Evolutionary conservation across 768 basidiomycete genomes (phyloP).

Genomic region (Antrodiella citrinella): DNA sequence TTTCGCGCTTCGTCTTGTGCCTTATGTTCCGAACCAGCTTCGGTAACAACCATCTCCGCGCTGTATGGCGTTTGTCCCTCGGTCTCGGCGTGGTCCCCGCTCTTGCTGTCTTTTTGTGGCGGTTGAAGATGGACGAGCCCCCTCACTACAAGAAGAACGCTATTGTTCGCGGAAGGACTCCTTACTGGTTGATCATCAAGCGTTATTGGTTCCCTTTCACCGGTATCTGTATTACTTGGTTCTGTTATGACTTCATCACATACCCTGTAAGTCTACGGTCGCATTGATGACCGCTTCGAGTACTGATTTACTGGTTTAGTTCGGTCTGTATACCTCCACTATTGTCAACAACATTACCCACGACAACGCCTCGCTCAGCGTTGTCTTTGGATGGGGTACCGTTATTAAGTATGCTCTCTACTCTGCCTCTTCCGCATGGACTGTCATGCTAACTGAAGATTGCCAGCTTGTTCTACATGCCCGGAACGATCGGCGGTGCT

Average conservation of each 20-base stretch:
- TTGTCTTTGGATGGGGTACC: constrained; percentile 78
- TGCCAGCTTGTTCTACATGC: constrained; percentile 56
- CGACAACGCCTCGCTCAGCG: constrained; percentile 36
- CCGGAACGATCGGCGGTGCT: constrained; percentile 64
- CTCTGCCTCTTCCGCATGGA: constrained; percentile 21
- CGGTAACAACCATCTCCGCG: constrained; percentile 69
- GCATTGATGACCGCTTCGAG: background rate
- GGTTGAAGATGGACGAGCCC: constrained; percentile 78
- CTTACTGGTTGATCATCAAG: constrained; percentile 67
- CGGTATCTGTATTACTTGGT: constrained; percentile 78
- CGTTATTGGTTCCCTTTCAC: constrained; percentile 73
- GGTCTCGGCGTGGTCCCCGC: constrained; percentile 83
- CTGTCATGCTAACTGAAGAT: constrained; percentile 12
- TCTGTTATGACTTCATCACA: constrained; percentile 77
- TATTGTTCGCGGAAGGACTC: constrained; percentile 68
- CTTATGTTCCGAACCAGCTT: constrained; percentile 36
- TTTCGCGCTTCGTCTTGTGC: background rate
- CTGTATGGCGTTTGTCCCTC: constrained; percentile 82
- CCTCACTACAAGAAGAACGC: constrained; percentile 64
- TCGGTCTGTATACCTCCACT: constrained; percentile 75
- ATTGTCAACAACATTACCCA: constrained; percentile 64
- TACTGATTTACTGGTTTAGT: constrained; percentile 31
- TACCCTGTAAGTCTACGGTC: constrained; percentile 47
- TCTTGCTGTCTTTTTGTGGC: constrained; percentile 77
- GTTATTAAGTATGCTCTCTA: constrained; percentile 60